These are phyloP conservation scores for Patellifolia procumbens DNA, from an alignment of 179 eudicot species.

Conservation along the genomic window DNA sequence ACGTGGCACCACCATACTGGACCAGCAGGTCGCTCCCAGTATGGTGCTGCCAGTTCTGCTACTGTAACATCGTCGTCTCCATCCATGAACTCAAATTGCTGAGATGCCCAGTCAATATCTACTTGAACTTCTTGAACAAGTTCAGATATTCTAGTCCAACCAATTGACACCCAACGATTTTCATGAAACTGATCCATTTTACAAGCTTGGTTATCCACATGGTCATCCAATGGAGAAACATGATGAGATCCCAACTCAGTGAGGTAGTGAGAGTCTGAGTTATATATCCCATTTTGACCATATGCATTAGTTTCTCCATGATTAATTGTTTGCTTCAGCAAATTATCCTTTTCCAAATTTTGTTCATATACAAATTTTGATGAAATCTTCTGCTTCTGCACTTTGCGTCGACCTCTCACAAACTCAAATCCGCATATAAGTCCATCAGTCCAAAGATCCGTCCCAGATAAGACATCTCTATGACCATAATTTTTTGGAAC, in stretches of 20 bases:
- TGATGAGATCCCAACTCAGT: constrained; percentile 39
- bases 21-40: constrained; percentile 92
- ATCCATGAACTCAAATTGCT: constrained; percentile 55
- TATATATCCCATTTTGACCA: constrained; percentile 35
- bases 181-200: constrained; percentile 43
- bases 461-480: constrained; percentile 55
- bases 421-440: constrained; percentile 92
- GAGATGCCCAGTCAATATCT: constrained; percentile 60
- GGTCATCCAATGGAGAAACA: constrained; percentile 33
- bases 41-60: constrained; percentile 94
- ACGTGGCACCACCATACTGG: constrained; percentile 98
- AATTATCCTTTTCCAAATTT: constrained; percentile 34
- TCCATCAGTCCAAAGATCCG: constrained; percentile 85
- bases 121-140: constrained; percentile 70
- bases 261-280: constrained; percentile 36
- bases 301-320: constrained; percentile 33
- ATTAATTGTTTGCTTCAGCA: constrained; percentile 35
- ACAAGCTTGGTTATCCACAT: constrained; percentile 31
- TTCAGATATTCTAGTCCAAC: constrained; percentile 83
- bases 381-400: constrained; percentile 39
- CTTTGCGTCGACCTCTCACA: constrained; percentile 53
- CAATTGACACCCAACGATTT: constrained; percentile 85
- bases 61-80: constrained; percentile 76
- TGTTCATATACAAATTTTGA: constrained; percentile 33
- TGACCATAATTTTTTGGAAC: constrained; percentile 36